Conservation (phyloP, 495 filamentous ascomycete species). For the Talaromyces liani region DNA sequence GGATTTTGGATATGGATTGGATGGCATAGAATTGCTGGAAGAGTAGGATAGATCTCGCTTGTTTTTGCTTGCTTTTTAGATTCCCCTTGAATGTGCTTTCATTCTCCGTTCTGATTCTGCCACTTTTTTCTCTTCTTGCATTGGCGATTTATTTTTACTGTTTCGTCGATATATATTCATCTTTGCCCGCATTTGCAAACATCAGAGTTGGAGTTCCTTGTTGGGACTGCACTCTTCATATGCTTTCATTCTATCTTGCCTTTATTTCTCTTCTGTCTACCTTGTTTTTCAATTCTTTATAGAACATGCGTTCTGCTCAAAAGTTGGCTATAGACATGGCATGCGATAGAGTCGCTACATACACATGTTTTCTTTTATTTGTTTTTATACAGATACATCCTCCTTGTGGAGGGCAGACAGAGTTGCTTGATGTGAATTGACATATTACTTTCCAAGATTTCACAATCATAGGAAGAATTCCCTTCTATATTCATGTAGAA, state of each 20-base stretch:
- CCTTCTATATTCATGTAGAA: neutral
- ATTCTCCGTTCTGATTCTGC: neutral
- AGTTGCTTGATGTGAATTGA: neutral
- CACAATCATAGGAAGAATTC: neutral
- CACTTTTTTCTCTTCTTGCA: constrained; percentile 7
- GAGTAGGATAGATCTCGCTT: constrained; percentile 22
- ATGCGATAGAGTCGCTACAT: neutral
- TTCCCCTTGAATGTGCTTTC: constrained; percentile 6
- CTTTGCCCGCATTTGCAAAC: neutral
- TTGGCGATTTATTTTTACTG: neutral
- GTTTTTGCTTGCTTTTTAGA: constrained; percentile 8
- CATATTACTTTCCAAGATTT: neutral
- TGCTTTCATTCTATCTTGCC: neutral
- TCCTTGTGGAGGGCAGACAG: neutral
- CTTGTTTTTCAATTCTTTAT: neutral
- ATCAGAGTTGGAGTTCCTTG: neutral
- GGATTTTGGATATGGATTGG: constrained; percentile 55
- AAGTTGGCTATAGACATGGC: constrained; percentile 4
- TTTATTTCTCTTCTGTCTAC: neutral
- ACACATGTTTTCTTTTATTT: neutral
- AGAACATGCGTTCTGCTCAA: neutral
- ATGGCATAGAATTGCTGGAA: constrained; percentile 40
- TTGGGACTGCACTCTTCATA: neutral
- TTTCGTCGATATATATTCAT: neutral
- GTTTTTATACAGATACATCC: neutral